Evolutionary conservation across 371 early-diverging fungal genomes (phyloP).

Genomic region (Nematocida homosporus): DNA sequence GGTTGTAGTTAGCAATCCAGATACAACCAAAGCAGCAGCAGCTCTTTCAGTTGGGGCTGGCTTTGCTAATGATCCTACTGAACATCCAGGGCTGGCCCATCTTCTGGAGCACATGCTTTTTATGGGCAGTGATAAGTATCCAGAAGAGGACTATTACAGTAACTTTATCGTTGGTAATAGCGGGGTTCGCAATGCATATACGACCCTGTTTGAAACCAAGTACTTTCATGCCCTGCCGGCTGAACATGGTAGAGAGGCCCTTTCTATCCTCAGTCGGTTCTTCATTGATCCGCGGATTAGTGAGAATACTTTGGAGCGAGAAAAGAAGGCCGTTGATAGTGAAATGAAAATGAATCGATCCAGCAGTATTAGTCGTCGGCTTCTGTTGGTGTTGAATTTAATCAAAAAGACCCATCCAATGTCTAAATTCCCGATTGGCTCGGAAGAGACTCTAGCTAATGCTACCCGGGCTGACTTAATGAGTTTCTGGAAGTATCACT

Average conservation of each 20-base stretch:
- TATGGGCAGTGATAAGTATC: constrained; percentile 71
- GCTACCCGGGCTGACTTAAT: constrained; percentile 54
- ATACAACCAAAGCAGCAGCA: constrained; percentile 58
- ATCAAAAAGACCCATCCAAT: constrained; percentile 17
- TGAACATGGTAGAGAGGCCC: constrained; percentile 76
- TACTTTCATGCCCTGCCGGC: constrained; percentile 85
- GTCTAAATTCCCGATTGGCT: constrained; percentile 59
- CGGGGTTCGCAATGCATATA: constrained; percentile 89
- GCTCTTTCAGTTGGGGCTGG: constrained; percentile 78
- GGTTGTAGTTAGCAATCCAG: too few relatives aligned
- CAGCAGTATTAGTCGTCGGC: constrained; percentile 39
- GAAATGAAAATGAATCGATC: constrained; percentile 57
- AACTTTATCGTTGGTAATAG: constrained; percentile 78
- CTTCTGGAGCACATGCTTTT: constrained; percentile 93
- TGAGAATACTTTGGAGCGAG: constrained; percentile 60
- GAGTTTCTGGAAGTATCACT: constrained; percentile 60
- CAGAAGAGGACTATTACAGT: constrained; percentile 63
- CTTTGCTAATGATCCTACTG: constrained; percentile 70
- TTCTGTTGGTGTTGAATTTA: constrained; percentile 34
- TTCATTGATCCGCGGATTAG: constrained; percentile 63
- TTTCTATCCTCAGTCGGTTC: constrained; percentile 72
- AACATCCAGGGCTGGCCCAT: constrained; percentile 85
- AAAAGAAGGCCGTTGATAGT: constrained; percentile 66
- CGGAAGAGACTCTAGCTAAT: constrained; percentile 52
- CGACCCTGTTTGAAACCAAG: constrained; percentile 77